Conservation (phyloP, 2,329 filamentous ascomycete genomes). For the Fusarium sp. region DNA sequence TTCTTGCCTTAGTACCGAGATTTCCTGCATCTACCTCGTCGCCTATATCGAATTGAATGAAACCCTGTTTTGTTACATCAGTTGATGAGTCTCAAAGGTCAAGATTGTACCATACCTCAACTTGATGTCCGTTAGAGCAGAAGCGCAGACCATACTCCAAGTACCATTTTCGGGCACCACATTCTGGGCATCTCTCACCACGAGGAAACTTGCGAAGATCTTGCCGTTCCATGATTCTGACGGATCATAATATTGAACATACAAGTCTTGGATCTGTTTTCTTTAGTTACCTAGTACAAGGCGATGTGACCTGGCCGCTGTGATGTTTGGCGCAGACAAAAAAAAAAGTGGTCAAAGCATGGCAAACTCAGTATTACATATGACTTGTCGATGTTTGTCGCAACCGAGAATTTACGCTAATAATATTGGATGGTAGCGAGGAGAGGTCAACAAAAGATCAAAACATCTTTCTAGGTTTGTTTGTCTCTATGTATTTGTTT, state of each 20-base stretch:
- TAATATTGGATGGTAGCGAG: background rate
- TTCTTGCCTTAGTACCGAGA: slow-evolving; percentile 65
- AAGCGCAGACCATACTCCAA: slow-evolving; percentile 81
- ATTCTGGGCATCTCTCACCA: slow-evolving; percentile 69
- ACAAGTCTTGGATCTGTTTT: background rate
- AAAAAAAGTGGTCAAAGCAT: slow-evolving; percentile 31
- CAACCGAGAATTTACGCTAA: background rate
- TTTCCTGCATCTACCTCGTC: slow-evolving; percentile 79
- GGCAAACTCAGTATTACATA: background rate
- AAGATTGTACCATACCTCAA: slow-evolving; percentile 65
- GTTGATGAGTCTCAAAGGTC: background rate
- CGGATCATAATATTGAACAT: slow-evolving; percentile 2
- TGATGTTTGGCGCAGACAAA: slow-evolving; percentile 3
- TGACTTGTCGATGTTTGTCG: slow-evolving; percentile 9
- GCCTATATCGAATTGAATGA: slow-evolving; percentile 66
- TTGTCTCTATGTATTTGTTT: too few species aligned
- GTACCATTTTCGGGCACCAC: slow-evolving; percentile 78
- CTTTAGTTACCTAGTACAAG: background rate
- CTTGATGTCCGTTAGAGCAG: slow-evolving; percentile 82
- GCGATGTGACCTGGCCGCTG: background rate
- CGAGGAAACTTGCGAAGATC: slow-evolving; percentile 63
- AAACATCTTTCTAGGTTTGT: background rate
- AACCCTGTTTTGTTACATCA: slow-evolving; percentile 54
- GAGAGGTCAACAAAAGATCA: background rate
- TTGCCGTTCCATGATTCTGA: slow-evolving; percentile 53